Evolutionary conservation across 164 flowering plant genomes (phyloP).

Genomic region (Tinospora cordifolia): DNA sequence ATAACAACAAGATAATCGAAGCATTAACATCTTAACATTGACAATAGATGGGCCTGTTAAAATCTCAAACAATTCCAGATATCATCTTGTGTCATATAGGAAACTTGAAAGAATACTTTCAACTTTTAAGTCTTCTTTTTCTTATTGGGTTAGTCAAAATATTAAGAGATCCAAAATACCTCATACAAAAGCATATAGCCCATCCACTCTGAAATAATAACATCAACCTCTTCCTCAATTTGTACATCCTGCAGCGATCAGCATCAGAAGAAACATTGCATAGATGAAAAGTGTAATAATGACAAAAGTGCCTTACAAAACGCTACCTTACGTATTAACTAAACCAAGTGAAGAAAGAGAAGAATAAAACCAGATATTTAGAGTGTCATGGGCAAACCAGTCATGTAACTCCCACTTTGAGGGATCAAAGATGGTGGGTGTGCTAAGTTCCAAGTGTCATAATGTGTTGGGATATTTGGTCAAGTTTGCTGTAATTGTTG

Average conservation of each 20-base stretch:
- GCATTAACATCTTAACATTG: background rate
- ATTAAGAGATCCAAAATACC: slow-evolving; percentile 31
- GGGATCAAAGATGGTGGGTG: background rate
- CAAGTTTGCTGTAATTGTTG: no score
- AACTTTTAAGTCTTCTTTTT: no score
- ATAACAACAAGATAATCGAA: slow-evolving; percentile 4
- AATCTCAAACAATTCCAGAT: background rate
- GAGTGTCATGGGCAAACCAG: background rate
- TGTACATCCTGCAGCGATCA: slow-evolving; percentile 73
- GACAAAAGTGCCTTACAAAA: background rate
- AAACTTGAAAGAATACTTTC: background rate
- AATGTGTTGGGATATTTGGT: no score
- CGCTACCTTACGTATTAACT: background rate
- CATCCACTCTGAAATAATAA: slow-evolving; percentile 99
- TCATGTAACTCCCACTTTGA: background rate
- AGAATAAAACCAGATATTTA: no score
- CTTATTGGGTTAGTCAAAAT: background rate
- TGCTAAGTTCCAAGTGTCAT: background rate
- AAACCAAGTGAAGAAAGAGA: background rate
- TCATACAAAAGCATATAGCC: slow-evolving; percentile 98
- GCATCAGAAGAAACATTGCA: background rate
- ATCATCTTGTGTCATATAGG: background rate
- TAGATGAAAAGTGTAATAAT: background rate
- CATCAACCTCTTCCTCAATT: slow-evolving; percentile 91
- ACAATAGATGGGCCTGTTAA: background rate